A percentile compares a stretch with the other conserved stretches of the same genome.
phyloP scores from a whole-genome alignment of 176 grass and related monocot species.

The Zizania latifolia region DNA sequence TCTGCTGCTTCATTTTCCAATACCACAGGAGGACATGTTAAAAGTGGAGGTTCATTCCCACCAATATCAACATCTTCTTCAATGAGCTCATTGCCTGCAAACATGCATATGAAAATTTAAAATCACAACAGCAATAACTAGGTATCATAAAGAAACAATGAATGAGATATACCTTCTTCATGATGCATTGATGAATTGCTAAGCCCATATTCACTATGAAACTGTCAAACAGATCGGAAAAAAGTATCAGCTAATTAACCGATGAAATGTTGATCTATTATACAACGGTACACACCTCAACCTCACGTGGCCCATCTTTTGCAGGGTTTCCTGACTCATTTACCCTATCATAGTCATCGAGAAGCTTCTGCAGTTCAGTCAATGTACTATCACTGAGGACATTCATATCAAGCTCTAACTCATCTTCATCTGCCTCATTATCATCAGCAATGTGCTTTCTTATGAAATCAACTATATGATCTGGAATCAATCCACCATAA shows the following conservation, averaged over 20 bases:
- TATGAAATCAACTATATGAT: conserved; percentile 70
- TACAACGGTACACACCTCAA: conserved; percentile 53
- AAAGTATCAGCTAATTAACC: conserved; percentile 29
- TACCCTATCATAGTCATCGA: conserved; percentile 58
- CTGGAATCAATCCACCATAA: conserved; percentile 61
- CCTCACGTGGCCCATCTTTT: conserved; percentile 56
- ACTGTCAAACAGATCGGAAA: conserved; percentile 44
- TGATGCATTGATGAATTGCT: conserved; percentile 61
- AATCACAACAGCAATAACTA: neutral
- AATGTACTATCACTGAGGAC: conserved; percentile 56
- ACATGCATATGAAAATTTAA: conserved; percentile 14
- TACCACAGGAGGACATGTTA: conserved; percentile 61
- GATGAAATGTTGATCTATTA: conserved; percentile 23
- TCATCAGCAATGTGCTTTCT: conserved; percentile 45
- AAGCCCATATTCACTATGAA: conserved; percentile 69
- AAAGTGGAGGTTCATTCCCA: conserved; percentile 77
- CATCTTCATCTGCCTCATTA: conserved; percentile 62
- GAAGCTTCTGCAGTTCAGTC: conserved; percentile 74
- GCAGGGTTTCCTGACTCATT: conserved; percentile 27
- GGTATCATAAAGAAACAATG: conserved; percentile 15
- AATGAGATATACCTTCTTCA: conserved; percentile 55
- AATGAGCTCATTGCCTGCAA: conserved; percentile 56
- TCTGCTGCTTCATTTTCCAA: conserved; percentile 69
- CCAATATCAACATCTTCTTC: conserved; percentile 92
- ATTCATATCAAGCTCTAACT: conserved; percentile 81